These are phyloP conservation scores for Colletotrichum endophyticum DNA, from an alignment of 2,329 filamentous ascomycete species.

Conservation along the genomic window DNA sequence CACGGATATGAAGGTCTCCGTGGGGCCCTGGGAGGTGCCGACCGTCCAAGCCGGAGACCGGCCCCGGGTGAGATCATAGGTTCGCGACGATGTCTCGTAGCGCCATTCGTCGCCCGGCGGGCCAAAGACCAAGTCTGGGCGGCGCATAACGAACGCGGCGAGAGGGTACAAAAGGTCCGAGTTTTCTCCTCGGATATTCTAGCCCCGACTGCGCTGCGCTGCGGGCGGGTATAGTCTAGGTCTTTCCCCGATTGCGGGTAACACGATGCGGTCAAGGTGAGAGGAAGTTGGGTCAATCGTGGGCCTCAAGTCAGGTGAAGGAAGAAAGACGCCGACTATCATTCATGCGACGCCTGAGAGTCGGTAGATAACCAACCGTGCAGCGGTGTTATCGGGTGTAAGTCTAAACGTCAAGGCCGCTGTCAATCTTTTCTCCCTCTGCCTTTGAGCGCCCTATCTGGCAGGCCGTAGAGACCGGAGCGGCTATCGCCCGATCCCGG, in stretches of 20 bases:
- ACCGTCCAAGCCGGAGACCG: constrained; percentile 6
- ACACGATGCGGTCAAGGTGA: not conserved
- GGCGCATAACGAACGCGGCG: not conserved
- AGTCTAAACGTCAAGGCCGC: not conserved
- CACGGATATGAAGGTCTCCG: constrained; percentile 35
- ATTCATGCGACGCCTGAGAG: not conserved
- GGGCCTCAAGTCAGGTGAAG: not conserved
- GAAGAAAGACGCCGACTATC: not conserved
- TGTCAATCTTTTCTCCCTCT: not conserved
- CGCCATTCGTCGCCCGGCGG: constrained; percentile 16
- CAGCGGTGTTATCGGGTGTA: not conserved
- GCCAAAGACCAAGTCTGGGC: constrained; percentile 12
- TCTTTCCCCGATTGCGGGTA: constrained; percentile 11
- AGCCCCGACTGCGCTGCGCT: not conserved
- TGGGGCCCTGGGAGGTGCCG: constrained; percentile 14
- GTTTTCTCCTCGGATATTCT: constrained; percentile 13
- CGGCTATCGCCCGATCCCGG: constrained; percentile 2
- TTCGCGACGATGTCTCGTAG: constrained; percentile 15
- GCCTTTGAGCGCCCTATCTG: not conserved
- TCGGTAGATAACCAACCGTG: not conserved
- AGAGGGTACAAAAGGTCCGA: not conserved
- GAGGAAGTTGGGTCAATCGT: not conserved
- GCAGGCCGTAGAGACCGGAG: not conserved
- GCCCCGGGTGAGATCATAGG: constrained; percentile 19
- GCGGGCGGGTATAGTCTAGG: not conserved